Evolutionary conservation across 306 rosid genomes (phyloP), one percentile per base, ranked within the genome.

Genomic region (Vigna mungo): DNA sequence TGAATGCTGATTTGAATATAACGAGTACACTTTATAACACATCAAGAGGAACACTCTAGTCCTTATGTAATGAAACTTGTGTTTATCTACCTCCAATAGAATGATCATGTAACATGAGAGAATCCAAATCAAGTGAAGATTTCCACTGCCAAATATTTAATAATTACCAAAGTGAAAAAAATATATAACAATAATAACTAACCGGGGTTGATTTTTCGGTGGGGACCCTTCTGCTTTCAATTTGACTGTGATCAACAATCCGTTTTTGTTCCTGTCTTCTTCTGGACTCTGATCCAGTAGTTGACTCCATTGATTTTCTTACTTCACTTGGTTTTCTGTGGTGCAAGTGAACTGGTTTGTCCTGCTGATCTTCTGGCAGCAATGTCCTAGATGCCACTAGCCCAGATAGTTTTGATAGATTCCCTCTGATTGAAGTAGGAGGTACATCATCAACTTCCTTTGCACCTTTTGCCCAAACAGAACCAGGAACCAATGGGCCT

Each of bases 401-500:
- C 80, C 87, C 87, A 8, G 97, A 90, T 37, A 91, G 76, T 65
- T 76, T 80, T 36, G 96, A 75, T 61, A 88, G 85, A 86, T 89
- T 83, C 67, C 80, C 75, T 81, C 82, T 71, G 72, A 72, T 84
- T 3, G 93, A 62, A 81, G 41, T 77, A 59, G 67, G 39, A 30
- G 77, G 66, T 48, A 73, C 81, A 51, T 83, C 86, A 80, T 84
- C 87, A 66, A 46, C 76, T 49, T 92, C 91, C 81, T 71, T 88
- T 53, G 81, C 85, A 20, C 84, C 78, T 74, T 77, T 94, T 25
- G 81, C 77, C 88, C 88, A 84, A 39, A 80, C 85, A 46, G 85
- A 81, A 36, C 80, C 88, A 8, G 76, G 87, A 84, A 81, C 79
- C 72, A 92, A 78, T 18, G 97, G 99, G 14, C 99, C 99, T 2